phyloP scores from a whole-genome alignment of 352 stramenopile genomes.

The Phytophthora agathidicida region DNA sequence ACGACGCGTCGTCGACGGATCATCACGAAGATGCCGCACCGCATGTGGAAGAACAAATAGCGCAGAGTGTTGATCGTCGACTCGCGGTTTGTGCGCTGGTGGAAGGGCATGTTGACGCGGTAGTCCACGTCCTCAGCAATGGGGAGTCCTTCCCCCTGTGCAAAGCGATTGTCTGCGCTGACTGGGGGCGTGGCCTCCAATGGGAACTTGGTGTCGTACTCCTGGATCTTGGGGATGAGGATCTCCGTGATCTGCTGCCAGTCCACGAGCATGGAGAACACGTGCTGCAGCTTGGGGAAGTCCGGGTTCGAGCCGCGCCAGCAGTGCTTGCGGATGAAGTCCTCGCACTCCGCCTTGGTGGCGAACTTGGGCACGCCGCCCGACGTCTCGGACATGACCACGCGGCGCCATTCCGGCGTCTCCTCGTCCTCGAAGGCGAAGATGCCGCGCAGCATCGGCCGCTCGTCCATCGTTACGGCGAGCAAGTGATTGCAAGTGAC shows the following conservation, averaged over 20 bases:
- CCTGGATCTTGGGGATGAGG: conserved; percentile 78
- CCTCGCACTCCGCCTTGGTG: conserved; percentile 88
- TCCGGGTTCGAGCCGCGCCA: conserved; percentile 90
- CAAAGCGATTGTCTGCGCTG: conserved; percentile 66
- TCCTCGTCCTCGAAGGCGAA: conserved; percentile 90
- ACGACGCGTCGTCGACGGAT: conserved; percentile 95
- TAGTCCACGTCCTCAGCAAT: conserved; percentile 69
- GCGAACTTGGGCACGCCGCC: conserved; percentile 88
- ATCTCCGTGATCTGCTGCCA: conserved; percentile 85
- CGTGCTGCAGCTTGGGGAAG: conserved; percentile 90
- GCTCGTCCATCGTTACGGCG: conserved; percentile 47
- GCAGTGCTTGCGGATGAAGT: conserved; percentile 90
- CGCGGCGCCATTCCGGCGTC: conserved; percentile 75
- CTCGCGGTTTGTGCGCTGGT: conserved; percentile 82
- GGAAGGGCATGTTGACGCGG: conserved; percentile 94
- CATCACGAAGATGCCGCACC: conserved; percentile 98
- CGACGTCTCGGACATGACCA: conserved; percentile 67
- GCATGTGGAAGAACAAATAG: conserved; percentile 99
- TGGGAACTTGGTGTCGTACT: conserved; percentile 77
- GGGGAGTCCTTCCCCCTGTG: conserved; percentile 51
- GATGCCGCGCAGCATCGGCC: conserved; percentile 78
- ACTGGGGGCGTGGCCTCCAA: conserved; percentile 40
- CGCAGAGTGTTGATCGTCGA: conserved; percentile 96
- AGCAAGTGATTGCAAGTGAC: background rate
- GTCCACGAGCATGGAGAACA: conserved; percentile 92